phyloP scores from a whole-genome alignment of 2,329 filamentous ascomycete genomes.

The Aspergillus glaucus region DNA sequence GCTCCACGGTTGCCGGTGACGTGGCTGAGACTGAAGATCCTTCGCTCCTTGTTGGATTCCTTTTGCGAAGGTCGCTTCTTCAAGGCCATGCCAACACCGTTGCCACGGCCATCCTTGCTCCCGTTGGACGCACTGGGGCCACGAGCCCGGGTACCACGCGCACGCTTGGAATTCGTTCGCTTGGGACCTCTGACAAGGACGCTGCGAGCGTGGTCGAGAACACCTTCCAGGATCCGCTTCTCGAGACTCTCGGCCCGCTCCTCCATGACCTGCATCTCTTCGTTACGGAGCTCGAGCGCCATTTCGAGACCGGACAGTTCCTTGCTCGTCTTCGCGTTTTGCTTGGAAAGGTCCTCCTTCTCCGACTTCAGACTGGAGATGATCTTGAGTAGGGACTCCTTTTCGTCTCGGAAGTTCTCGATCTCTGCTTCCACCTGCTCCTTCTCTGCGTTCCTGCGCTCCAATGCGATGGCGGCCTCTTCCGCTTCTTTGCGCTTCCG shows the following conservation, averaged over 20 bases:
- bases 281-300: slow-evolving; percentile 77
- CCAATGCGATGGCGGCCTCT: slow-evolving; percentile 72
- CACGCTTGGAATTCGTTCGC: slow-evolving; percentile 46
- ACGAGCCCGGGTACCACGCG: slow-evolving; percentile 38
- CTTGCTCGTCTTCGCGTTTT: slow-evolving; percentile 73
- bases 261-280: slow-evolving; percentile 90
- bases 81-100: slow-evolving; percentile 41
- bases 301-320: slow-evolving; percentile 90
- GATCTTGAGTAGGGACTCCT: slow-evolving; percentile 55
- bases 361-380: slow-evolving; percentile 44
- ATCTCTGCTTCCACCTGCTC: slow-evolving; percentile 54
- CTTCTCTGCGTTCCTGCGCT: slow-evolving; percentile 64
- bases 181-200: slow-evolving; percentile 72
- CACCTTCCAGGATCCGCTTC: slow-evolving; percentile 85
- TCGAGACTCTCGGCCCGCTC: slow-evolving; percentile 80
- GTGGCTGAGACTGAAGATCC: slow-evolving; percentile 86
- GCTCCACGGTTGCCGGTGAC: slow-evolving; percentile 64
- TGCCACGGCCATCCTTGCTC: slow-evolving; percentile 33
- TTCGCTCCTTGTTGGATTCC: slow-evolving; percentile 53
- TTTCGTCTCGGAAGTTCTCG: slow-evolving; percentile 50
- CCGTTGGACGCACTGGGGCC: slow-evolving; percentile 28
- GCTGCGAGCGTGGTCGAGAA: slow-evolving; percentile 85
- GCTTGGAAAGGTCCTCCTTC: slow-evolving; percentile 63
- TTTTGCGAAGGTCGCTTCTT: slow-evolving; percentile 43
- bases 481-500: slow-evolving; percentile 72